phyloP scores from a whole-genome alignment of 257 asterid species.

The Marsdenia floribunda region DNA sequence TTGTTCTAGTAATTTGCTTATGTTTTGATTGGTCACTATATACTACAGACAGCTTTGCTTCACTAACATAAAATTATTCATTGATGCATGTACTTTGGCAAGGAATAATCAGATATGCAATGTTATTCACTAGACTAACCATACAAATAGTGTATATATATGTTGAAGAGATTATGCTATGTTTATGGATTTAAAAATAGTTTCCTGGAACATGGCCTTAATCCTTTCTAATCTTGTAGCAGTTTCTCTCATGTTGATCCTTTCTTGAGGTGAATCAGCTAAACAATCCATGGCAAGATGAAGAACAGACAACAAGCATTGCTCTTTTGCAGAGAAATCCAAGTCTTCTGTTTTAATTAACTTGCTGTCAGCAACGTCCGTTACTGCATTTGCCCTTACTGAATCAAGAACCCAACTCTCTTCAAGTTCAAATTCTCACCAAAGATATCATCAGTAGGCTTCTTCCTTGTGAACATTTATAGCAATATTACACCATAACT shows the following conservation, averaged over 20 bases:
- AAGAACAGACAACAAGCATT: slow-evolving; percentile 6
- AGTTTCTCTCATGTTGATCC: slow-evolving; percentile 16
- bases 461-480: slow-evolving; percentile 5
- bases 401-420: not conserved
- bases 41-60: no score
- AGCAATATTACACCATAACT: slow-evolving; percentile 10
- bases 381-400: not conserved
- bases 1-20: no score
- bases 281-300: slow-evolving; percentile 15
- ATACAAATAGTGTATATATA: not conserved
- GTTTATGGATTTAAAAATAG: not conserved
- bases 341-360: not conserved
- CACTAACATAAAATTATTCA: no score
- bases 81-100: no score
- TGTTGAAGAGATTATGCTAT: not conserved
- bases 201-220: not conserved
- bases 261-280: slow-evolving; percentile 14
- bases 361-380: slow-evolving; percentile 1
- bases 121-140: not conserved
- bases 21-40: no score
- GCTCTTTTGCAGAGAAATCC: not conserved
- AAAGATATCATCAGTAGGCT: slow-evolving; percentile 5
- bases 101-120: not conserved
- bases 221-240: slow-evolving; percentile 11
- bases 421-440: slow-evolving; percentile 8